Conservation (phyloP, 495 filamentous ascomycete species). For the Trypethelium eluteriae region DNA sequence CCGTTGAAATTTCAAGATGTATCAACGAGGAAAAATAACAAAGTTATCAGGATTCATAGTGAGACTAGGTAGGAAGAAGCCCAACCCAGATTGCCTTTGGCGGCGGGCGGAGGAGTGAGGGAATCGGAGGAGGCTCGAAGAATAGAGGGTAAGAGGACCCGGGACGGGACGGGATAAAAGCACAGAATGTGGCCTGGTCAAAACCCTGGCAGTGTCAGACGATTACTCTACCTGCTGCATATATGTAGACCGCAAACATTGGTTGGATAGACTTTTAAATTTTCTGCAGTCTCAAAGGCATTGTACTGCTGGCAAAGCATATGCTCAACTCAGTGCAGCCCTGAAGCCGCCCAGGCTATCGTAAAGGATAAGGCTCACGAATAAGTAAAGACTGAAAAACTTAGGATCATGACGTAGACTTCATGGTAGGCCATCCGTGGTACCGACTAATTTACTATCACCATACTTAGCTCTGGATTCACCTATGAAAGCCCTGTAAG, state of each 20-base stretch:
- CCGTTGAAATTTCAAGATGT: constrained; percentile 63
- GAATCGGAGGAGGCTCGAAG: neutral
- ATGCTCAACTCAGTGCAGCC: too few relatives aligned
- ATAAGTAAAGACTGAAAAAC: neutral
- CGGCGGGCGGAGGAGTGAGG: too few relatives aligned
- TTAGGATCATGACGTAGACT: neutral
- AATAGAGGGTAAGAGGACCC: neutral
- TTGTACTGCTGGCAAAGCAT: neutral
- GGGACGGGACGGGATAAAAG: neutral
- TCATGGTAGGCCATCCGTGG: neutral
- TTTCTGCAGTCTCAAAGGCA: neutral
- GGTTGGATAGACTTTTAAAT: neutral
- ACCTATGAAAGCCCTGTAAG: neutral
- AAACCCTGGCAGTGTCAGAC: neutral
- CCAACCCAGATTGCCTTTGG: too few relatives aligned
- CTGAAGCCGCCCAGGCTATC: too few relatives aligned
- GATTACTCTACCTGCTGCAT: neutral
- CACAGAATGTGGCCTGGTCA: neutral
- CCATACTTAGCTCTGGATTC: neutral
- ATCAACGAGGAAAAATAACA: constrained; percentile 37
- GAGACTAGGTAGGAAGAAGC: too few relatives aligned
- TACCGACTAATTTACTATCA: neutral
- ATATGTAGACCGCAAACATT: neutral
- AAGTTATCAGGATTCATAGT: too few relatives aligned
- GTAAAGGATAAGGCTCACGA: too few relatives aligned